Conservation (phyloP, 2,329 filamentous ascomycete species). For the Neopestalotiopsis sp. region DNA sequence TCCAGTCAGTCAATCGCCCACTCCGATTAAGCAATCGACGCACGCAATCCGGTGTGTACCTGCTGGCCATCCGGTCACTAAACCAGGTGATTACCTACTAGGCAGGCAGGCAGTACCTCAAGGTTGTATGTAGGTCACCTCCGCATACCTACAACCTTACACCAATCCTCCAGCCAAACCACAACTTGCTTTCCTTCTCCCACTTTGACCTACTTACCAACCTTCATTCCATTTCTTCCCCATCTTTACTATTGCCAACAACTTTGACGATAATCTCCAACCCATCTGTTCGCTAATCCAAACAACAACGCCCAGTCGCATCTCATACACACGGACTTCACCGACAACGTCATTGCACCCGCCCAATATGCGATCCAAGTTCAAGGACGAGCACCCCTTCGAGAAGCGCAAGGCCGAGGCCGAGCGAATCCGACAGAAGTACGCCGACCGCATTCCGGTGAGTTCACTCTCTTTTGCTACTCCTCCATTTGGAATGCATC, state of each 20-base stretch:
- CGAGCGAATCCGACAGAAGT: slow-evolving; percentile 99
- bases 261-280: neutral
- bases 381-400: slow-evolving; percentile 99
- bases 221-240: neutral
- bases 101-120: neutral
- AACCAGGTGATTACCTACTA: neutral
- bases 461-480: slow-evolving; percentile 45
- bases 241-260: neutral
- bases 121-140: neutral
- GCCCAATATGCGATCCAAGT: slow-evolving; percentile 93
- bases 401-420: slow-evolving; percentile 99
- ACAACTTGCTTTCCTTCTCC: neutral
- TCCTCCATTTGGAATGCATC: neutral
- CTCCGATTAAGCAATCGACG: neutral
- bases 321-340: neutral
- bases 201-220: neutral
- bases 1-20: neutral
- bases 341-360: slow-evolving; percentile 29
- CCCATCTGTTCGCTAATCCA: neutral
- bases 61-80: neutral
- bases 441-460: slow-evolving; percentile 97
- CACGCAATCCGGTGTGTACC: slow-evolving; percentile 1
- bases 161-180: neutral
- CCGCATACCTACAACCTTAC: neutral
- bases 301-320: neutral